A percentile compares a stretch with the other conserved stretches of the same genome.
Evolutionary conservation across 2,329 filamentous ascomycete genomes (phyloP).

Genomic region (Aspergillus luchuensis): DNA sequence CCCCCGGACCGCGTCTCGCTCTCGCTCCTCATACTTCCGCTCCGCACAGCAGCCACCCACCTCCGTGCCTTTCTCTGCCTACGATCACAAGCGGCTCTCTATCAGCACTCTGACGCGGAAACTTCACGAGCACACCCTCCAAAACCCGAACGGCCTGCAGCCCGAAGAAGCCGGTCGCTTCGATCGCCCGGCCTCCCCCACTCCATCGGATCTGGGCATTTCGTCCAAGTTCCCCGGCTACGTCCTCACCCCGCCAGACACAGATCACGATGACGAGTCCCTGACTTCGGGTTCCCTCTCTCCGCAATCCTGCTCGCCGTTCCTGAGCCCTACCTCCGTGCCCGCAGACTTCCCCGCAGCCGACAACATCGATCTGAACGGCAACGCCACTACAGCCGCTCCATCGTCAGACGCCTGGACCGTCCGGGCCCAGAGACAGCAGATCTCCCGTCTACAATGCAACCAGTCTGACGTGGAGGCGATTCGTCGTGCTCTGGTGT

Average conservation of each 20-base stretch:
- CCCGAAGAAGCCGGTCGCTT: slow-evolving; percentile 10
- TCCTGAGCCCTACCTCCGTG: slow-evolving; percentile 33
- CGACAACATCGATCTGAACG: slow-evolving; percentile 1
- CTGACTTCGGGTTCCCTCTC: slow-evolving; percentile 65
- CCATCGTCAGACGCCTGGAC: slow-evolving; percentile 20
- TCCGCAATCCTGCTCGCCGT: slow-evolving; percentile 31
- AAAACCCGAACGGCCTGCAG: slow-evolving; percentile 26
- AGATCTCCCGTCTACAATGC: slow-evolving; percentile 45
- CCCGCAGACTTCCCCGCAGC: slow-evolving; percentile 26
- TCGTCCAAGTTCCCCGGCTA: slow-evolving; percentile 26
- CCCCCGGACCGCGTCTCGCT: slow-evolving; percentile 31
- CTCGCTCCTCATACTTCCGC: slow-evolving; percentile 38
- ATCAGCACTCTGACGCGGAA: slow-evolving; percentile 44
- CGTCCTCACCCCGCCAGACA: slow-evolving; percentile 42
- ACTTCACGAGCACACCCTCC: slow-evolving; percentile 44
- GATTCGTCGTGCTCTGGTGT: slow-evolving; percentile 38
- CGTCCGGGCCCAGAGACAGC: slow-evolving; percentile 42
- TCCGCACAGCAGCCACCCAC: slow-evolving; percentile 42
- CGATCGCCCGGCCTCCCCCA: slow-evolving; percentile 23
- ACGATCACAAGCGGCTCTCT: slow-evolving; percentile 42
- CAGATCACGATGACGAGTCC: slow-evolving; percentile 51
- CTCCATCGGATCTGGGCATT: slow-evolving; percentile 17
- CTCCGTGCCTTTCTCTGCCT: slow-evolving; percentile 48
- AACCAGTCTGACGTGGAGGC: slow-evolving; percentile 39
- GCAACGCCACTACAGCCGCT: no score